A percentile compares a stretch with the other conserved stretches of the same genome.
Conservation (phyloP, 345 rosid genomes). For the Arabis hirsuta region DNA sequence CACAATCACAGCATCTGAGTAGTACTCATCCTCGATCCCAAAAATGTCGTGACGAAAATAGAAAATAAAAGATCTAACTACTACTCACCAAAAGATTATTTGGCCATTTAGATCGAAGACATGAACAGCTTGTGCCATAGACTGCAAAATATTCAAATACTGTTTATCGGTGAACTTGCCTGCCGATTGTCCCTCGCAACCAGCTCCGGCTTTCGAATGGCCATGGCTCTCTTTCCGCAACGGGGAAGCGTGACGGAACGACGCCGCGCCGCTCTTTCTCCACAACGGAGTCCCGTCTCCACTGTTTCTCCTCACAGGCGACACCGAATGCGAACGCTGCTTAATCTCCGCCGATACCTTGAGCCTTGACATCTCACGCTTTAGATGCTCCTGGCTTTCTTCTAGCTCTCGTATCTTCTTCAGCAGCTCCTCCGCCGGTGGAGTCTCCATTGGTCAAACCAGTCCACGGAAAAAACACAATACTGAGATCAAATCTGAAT, state of each 20-base stretch:
- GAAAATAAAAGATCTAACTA: not conserved
- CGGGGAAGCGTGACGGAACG: conserved; percentile 84
- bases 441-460: conserved; percentile 56
- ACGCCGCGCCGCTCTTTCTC: conserved; percentile 66
- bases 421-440: conserved; percentile 81
- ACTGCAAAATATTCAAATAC: conserved; percentile 91
- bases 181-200: conserved; percentile 53
- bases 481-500: conserved; percentile 39
- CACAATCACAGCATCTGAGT: not conserved
- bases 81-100: conserved; percentile 84
- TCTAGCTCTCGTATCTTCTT: conserved; percentile 87
- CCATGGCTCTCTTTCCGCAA: conserved; percentile 73
- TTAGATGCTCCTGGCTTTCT: conserved; percentile 78
- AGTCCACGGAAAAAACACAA: not conserved
- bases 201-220: conserved; percentile 38
- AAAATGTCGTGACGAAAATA: not conserved
- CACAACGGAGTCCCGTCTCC: conserved; percentile 44
- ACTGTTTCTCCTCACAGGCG: conserved; percentile 53
- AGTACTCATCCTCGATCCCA: conserved; percentile 13
- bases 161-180: conserved; percentile 78
- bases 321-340: conserved; percentile 85
- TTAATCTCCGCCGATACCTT: conserved; percentile 47
- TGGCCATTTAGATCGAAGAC: conserved; percentile 70
- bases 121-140: conserved; percentile 96
- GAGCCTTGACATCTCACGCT: conserved; percentile 77